Evolutionary conservation across 2,329 filamentous ascomycete species (phyloP), one percentile per base, ranked within the genome.

Genomic region (Dothistroma septosporum): DNA sequence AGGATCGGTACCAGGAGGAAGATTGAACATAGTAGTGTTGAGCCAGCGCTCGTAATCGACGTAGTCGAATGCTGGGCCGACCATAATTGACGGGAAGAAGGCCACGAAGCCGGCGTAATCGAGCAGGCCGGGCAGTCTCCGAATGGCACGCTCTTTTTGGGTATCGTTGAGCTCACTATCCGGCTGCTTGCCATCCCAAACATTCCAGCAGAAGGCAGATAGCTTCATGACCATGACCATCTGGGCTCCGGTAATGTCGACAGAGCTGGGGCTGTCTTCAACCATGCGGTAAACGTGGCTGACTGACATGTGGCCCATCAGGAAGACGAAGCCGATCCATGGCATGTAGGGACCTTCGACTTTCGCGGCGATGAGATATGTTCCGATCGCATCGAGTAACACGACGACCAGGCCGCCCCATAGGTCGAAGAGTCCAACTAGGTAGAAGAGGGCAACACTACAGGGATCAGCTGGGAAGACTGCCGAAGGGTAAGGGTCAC

Each of bases 201-300:
- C 88, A 73, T 97, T 97, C 94, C 94, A 99, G 78, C 91, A 96
- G 73, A 99, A 99, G 5, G 93, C 90, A 22, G 87, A 91, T 37
- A 99, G 85, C 73, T 99, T 99, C 91, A 99, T 99, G 64, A 97
- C 88, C 68, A 97, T 78, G 35, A 99, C 94, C 94, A 99, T 99
- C 76, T 99, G 94, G 1, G 93, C 92, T 62, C 83, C 92, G 0
- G 93, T 97, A 68, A 99, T 92, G 74, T 99, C 94, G 61, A 96
- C 82, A 1, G 79, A 76, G 44, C 84, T 81, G 0, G 90, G 85
- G 63, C 85, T 82, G 68, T 89, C 82, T 44, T 83, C 78, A 44
- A 87, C 84, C 75, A 96, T 91, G 44, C 95, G 89, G 60, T 85
- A 80, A 64, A 99, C 88, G 75, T 99, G 94, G 74, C 86, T 96